Evolutionary conservation across 192 early-diverging fungal genomes (phyloP).

Genomic region (Backusella westeae): DNA sequence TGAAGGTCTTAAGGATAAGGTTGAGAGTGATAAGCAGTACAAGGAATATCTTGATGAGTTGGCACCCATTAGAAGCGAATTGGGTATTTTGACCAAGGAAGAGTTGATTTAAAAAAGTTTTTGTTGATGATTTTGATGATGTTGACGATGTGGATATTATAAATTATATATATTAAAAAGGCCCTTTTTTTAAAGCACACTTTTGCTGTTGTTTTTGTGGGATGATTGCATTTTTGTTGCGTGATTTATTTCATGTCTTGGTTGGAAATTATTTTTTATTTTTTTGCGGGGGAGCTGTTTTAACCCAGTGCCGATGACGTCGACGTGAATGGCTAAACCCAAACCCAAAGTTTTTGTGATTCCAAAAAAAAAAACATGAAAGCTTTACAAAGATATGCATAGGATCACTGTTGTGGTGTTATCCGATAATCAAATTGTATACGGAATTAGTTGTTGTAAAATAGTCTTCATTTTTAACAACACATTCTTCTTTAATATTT

Average conservation of each 20-base stretch:
- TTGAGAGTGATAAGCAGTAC: conserved; percentile 83
- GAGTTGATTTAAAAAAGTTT: conserved; percentile 63
- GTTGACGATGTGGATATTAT: not conserved
- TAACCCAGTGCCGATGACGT: conserved; percentile 1
- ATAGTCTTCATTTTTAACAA: no score
- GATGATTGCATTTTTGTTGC: not conserved
- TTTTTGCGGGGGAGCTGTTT: conserved; percentile 3
- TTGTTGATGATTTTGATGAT: not conserved
- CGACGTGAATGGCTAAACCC: not conserved
- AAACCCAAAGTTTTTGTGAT: no score
- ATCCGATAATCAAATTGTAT: no score
- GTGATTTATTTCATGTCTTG: not conserved
- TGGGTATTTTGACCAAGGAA: conserved; percentile 87
- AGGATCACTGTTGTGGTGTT: no score
- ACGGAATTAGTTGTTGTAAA: no score
- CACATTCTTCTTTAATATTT: no score
- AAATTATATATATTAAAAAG: conserved; percentile 6
- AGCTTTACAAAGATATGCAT: no score
- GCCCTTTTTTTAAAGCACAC: not conserved
- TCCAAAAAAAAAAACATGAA: no score
- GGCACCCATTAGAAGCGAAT: conserved; percentile 81
- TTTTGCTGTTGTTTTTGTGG: not conserved
- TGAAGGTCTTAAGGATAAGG: conserved; percentile 92
- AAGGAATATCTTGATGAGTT: conserved; percentile 87
- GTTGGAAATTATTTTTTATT: not conserved